These are phyloP conservation scores for Leucocoprinus birnbaumii DNA, from an alignment of 768 basidiomycete species.

Conservation along the genomic window DNA sequence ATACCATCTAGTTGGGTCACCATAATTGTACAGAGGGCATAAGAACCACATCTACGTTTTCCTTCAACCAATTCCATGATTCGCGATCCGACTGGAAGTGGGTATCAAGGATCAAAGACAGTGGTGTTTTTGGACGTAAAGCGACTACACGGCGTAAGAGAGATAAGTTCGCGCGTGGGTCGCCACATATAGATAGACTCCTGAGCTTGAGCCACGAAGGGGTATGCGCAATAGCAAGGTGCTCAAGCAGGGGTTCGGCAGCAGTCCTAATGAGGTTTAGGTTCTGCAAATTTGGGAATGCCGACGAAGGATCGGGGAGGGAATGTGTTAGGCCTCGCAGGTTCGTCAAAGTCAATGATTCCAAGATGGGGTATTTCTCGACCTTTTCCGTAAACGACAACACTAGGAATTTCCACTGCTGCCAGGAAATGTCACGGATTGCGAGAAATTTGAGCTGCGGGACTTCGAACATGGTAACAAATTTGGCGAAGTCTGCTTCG, in stretches of 20 bases:
- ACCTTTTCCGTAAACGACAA: constrained; percentile 6
- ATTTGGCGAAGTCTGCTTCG: constrained; percentile 18
- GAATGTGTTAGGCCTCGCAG: background rate
- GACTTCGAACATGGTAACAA: constrained; percentile 22
- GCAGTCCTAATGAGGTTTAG: constrained; percentile 20
- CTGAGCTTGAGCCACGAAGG: constrained; percentile 21
- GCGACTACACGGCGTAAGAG: constrained; percentile 24
- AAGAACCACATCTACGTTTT: constrained; percentile 18
- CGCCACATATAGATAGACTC: constrained; percentile 19
- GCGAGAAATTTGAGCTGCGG: constrained; percentile 11
- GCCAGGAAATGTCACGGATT: constrained; percentile 7
- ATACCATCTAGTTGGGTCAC: background rate
- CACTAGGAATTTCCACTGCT: constrained; percentile 10
- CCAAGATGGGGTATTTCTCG: constrained; percentile 9
- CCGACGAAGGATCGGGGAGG: constrained; percentile 12
- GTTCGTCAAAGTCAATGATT: constrained; percentile 10
- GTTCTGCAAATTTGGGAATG: constrained; percentile 24
- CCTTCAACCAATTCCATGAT: constrained; percentile 25
- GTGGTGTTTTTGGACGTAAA: constrained; percentile 17
- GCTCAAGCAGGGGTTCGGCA: constrained; percentile 23
- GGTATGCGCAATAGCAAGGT: constrained; percentile 13
- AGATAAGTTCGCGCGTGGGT: constrained; percentile 21
- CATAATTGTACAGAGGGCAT: background rate
- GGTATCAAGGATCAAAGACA: constrained; percentile 21
- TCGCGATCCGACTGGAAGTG: constrained; percentile 20